phyloP scores from a whole-genome alignment of 2,329 filamentous ascomycete genomes.

The Trematosphaeria pertusa region DNA sequence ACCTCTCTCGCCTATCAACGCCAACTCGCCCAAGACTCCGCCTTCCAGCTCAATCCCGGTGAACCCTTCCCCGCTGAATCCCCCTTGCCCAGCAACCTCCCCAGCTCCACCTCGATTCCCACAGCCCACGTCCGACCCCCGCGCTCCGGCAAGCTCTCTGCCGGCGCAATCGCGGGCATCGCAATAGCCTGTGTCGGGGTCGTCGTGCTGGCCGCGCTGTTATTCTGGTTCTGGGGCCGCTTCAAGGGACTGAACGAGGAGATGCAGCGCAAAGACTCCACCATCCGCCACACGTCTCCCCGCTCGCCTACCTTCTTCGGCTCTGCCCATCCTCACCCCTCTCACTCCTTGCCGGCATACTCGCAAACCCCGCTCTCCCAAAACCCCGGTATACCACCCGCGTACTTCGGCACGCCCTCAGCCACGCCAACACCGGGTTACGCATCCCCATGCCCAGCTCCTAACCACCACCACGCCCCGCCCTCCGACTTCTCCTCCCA shows the following conservation, averaged over 20 bases:
- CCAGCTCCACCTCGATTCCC: constrained; percentile 8
- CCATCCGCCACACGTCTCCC: constrained; percentile 4
- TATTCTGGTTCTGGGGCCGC: constrained; percentile 39
- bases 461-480: neutral
- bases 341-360: too few species aligned
- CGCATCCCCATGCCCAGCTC: neutral
- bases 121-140: neutral
- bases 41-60: constrained; percentile 43
- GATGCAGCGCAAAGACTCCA: constrained; percentile 27
- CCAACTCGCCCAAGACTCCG: constrained; percentile 26
- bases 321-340: neutral
- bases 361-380: too few species aligned
- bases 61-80: constrained; percentile 41
- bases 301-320: neutral
- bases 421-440: neutral
- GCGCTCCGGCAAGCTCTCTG: constrained; percentile 27
- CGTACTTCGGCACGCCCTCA: constrained; percentile 1
- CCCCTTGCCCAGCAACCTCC: constrained; percentile 14
- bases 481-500: neutral
- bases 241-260: constrained; percentile 30
- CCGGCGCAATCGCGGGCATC: constrained; percentile 56
- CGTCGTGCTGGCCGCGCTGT: constrained; percentile 25
- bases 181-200: constrained; percentile 61
- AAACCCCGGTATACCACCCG: neutral
- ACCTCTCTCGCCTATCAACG: constrained; percentile 33